Base-by-base conservation (phyloP, 2,329 filamentous ascomycete genomes). In the Proliferodiscus dingleyae region DNA sequence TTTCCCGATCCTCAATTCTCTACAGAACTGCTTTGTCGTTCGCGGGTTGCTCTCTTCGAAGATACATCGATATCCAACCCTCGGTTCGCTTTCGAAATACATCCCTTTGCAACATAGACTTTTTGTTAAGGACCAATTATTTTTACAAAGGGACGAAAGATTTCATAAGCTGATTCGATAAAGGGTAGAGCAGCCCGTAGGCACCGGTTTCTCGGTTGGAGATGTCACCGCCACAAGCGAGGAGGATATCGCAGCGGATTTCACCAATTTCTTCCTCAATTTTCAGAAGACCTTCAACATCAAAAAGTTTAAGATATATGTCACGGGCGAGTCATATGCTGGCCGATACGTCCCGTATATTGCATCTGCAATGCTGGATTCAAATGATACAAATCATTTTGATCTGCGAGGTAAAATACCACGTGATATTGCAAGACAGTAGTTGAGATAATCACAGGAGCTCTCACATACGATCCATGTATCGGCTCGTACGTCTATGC, bases 341-440 rank as follows among this genome's bases (percentile, higher is more conserved):
- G n/a, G n/a, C n/a, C 65, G 63, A 52, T 80, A 78, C 52, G 71
- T 78, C 4, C 75, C 77, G 0, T 79, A 80, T 59, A 77, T 80
- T 45, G 73, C 75, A 1, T 69, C 72, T 26, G 69, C 70, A 5
- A 74, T 79, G 64, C 65, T 80, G 36, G 65, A 73, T 61, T 41
- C 58, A 48, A 70, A 70, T 29, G 64, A 74, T 49, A 66, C 65
- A 3, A 65, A 71, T 11, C 69, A 77, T 61, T 78, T 71, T 61
- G 71, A 79, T 54, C 55, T 79, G 2, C 67, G 66, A 18, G 76
- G 75, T 48, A 67, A 76, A 48, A 61, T 81, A 15, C 4, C 11
- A 13, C 21, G 5, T 6, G 11, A 9, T 15, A 5, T 16, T 28
- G 24, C 4, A 16, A 2, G 18, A 22, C 10, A 38, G 18, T 7